Percentiles rank a stretch among this genome's conserved stretches.
Evolutionary conservation across 331 rosid genomes (phyloP).

Genomic region (Acacia pycnantha): DNA sequence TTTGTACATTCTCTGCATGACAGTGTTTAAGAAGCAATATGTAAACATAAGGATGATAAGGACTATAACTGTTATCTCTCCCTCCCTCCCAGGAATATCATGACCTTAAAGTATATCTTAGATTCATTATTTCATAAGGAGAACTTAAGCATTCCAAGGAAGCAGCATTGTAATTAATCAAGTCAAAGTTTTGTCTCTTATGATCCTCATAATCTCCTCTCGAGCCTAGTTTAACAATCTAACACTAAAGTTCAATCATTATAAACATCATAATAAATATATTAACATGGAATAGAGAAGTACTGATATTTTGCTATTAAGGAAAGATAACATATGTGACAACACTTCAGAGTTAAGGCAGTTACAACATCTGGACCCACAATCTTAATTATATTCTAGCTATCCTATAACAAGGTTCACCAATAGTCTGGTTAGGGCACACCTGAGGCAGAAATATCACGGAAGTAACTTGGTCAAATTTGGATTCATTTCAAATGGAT

Average conservation of each 20-base stretch:
- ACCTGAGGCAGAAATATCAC: background rate
- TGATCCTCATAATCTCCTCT: background rate
- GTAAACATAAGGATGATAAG: background rate
- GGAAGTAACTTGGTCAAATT: background rate
- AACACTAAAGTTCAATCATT: background rate
- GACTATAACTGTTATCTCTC: background rate
- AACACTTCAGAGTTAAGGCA: background rate
- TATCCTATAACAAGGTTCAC: background rate
- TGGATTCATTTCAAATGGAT: background rate
- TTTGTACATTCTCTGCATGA: constrained; percentile 53
- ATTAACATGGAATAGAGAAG: background rate
- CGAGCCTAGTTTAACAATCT: background rate
- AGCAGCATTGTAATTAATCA: background rate
- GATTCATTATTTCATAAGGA: background rate
- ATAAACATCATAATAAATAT: background rate
- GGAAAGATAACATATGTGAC: background rate
- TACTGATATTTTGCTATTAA: background rate
- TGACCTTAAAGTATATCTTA: no score
- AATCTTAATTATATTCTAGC: background rate
- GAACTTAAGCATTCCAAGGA: background rate
- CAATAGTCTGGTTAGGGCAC: background rate
- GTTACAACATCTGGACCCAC: background rate
- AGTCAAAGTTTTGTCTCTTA: background rate
- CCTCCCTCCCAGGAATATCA: background rate
- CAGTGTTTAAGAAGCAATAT: background rate